Percentiles rank a stretch among this genome's conserved stretches.
phyloP scores from a whole-genome alignment of 768 basidiomycete species.

The Lentinula raphanica region DNA sequence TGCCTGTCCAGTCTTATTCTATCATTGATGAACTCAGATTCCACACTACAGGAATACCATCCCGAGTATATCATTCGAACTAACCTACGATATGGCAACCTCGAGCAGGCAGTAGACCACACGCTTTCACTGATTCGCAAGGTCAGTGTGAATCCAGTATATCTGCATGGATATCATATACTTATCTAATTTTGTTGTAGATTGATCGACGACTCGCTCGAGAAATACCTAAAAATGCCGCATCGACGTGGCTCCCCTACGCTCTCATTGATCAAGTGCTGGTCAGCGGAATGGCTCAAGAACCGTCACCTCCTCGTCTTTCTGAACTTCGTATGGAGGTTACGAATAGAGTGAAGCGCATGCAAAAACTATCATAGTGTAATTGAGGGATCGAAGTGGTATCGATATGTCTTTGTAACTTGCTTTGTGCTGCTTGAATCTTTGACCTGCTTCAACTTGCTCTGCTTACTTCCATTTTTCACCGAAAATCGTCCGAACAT shows the following conservation, averaged over 20 bases:
- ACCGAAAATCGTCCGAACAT: not conserved
- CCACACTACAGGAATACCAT: constrained; percentile 50
- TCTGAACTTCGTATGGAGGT: constrained; percentile 55
- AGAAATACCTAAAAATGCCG: constrained; percentile 48
- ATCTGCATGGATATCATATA: too few relatives aligned
- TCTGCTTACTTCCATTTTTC: too few relatives aligned
- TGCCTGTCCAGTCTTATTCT: constrained; percentile 5
- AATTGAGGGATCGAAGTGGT: not conserved
- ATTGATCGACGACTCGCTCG: constrained; percentile 49
- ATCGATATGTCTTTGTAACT: not conserved
- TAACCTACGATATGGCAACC: constrained; percentile 71
- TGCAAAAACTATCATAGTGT: constrained; percentile 38
- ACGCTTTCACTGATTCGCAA: constrained; percentile 66
- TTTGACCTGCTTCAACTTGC: too few relatives aligned
- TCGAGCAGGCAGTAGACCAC: constrained; percentile 73
- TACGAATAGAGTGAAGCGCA: constrained; percentile 57
- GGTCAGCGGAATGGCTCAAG: constrained; percentile 51
- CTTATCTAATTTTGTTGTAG: too few relatives aligned
- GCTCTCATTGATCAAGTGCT: constrained; percentile 81
- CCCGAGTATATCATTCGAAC: constrained; percentile 81
- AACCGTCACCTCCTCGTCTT: constrained; percentile 43
- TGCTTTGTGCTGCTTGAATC: too few relatives aligned
- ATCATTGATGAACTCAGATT: not conserved
- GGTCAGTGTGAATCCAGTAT: constrained; percentile 42
- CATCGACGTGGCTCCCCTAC: constrained; percentile 77